phyloP scores from a whole-genome alignment of 768 basidiomycete genomes.

The Boletus reticuloceps region DNA sequence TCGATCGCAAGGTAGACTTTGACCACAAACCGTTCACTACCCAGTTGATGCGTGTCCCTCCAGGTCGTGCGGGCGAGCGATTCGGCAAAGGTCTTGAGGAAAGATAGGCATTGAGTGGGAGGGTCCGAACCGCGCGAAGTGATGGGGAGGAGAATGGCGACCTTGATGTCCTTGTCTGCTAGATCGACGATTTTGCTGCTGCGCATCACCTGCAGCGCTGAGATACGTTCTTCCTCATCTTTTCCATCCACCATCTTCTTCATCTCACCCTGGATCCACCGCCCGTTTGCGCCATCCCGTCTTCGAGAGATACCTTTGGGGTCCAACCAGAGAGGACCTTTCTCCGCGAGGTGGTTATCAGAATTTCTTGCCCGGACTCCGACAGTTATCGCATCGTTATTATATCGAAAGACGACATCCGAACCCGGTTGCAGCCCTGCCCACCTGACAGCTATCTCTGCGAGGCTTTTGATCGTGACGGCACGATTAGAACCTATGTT shows the following conservation, averaged over 20 bases:
- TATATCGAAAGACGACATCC: constrained; percentile 28
- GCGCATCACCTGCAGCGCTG: constrained; percentile 24
- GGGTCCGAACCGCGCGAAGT: constrained; percentile 45
- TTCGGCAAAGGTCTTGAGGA: constrained; percentile 41
- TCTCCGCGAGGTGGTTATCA: constrained; percentile 39
- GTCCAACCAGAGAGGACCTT: constrained; percentile 39
- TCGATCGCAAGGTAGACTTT: constrained; percentile 55
- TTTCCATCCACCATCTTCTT: constrained; percentile 10
- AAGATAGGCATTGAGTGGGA: constrained; percentile 39
- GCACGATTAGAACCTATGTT: constrained; percentile 53
- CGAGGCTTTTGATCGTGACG: constrained; percentile 43
- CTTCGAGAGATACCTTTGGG: constrained; percentile 39
- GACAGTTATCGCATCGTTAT: constrained; percentile 31
- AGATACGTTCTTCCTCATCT: constrained; percentile 6
- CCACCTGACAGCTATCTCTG: constrained; percentile 36
- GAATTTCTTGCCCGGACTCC: constrained; percentile 54
- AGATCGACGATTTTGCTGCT: constrained; percentile 42
- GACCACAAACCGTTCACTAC: constrained; percentile 33
- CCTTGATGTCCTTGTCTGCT: constrained; percentile 32
- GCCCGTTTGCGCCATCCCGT: constrained; percentile 47
- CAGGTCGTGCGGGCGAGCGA: constrained; percentile 48
- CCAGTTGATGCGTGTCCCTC: constrained; percentile 36
- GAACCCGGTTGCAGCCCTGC: constrained; percentile 27
- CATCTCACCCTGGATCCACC: constrained; percentile 48
- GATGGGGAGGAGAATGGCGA: constrained; percentile 57